Base-by-base conservation (phyloP, 139 green algal genomes). In the Micractinium conductrix region DNA sequence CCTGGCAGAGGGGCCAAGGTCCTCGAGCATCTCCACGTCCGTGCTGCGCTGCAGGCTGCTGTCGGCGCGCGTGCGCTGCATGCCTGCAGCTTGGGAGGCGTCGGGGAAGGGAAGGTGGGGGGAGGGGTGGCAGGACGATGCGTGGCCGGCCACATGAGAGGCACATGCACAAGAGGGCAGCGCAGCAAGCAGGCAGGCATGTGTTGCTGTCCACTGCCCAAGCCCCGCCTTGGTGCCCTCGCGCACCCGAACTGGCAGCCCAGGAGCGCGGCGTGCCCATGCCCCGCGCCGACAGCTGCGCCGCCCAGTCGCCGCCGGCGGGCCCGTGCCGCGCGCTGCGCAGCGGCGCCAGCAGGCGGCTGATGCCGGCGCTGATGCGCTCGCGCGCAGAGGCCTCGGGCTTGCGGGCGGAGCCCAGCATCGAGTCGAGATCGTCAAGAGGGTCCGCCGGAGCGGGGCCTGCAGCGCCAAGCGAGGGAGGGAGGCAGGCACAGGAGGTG, bases 201-300 rank as follows among this genome's bases (percentile, higher is more conserved):
- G 22, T 48, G 74, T 45, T 16, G 28, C 44, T 67, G 4, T 8
- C 16, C 38, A 53, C 60, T 37, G 60, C 60, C 24, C 60, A 37
- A 6, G 24, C 26, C 3, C 4, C 26, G 8, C 26, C 60, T 30
- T 68, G 60, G 2, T 26, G 26, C 60, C 60, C 26, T 33, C 60
- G 60, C 60, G 38, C 37, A 70, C 80, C 80, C 1, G 45, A 74
- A 53, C 78, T 74, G 37, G 78, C 69, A 14, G 28, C 62, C 78
- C 78, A 83, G 43, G 62, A 75, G 38, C 70, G 69, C 2, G 80
- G 80, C 40, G 80, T 85, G 80, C 80, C 63, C 79, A 85, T 24
- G 35, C 79, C 67, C 2, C 35, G 21, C 30, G n/a, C n/a, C n/a
- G n/a, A n/a, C n/a, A n/a, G n/a, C n/a, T n/a, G n/a, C n/a, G n/a